phyloP scores from a whole-genome alignment of 2,329 filamentous ascomycete species.

The Cladosporium cucumerinum region DNA sequence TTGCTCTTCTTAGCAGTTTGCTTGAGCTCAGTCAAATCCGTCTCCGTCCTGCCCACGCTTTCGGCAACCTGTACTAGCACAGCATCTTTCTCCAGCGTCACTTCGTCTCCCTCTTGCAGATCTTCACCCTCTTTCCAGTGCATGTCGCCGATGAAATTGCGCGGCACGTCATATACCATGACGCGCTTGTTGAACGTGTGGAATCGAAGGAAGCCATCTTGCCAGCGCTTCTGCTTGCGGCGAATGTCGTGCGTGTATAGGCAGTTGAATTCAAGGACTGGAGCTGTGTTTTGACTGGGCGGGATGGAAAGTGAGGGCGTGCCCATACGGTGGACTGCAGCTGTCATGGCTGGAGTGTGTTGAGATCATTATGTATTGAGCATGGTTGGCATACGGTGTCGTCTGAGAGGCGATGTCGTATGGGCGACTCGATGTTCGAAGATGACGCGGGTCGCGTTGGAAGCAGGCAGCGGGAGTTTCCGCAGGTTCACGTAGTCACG shows the following conservation, averaged over 20 bases:
- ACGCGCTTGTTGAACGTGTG: conserved; percentile 88
- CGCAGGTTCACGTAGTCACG: not conserved
- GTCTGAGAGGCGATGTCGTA: not conserved
- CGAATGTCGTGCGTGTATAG: conserved; percentile 82
- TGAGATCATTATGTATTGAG: not conserved
- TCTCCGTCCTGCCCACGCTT: conserved; percentile 66
- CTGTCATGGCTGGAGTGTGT: conserved; percentile 27
- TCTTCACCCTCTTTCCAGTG: conserved; percentile 70
- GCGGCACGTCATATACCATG: conserved; percentile 82
- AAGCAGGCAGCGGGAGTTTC: not conserved
- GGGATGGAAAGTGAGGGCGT: conserved; percentile 41
- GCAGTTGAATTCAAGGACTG: conserved; percentile 77
- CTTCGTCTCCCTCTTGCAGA: conserved; percentile 77
- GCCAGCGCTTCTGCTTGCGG: conserved; percentile 88
- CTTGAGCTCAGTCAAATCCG: conserved; percentile 73
- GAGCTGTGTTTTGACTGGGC: conserved; percentile 62
- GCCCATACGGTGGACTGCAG: conserved; percentile 32
- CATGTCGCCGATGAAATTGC: conserved; percentile 78
- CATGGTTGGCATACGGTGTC: not conserved
- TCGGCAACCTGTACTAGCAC: conserved; percentile 80
- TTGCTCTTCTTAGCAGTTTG: conserved; percentile 59
- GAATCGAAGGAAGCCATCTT: conserved; percentile 83
- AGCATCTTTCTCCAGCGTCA: conserved; percentile 71
- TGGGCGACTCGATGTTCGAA: not conserved
- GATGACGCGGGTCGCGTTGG: not conserved